Conservation (phyloP, 2,329 filamentous ascomycete species). For the Talaromyces sp. region DNA sequence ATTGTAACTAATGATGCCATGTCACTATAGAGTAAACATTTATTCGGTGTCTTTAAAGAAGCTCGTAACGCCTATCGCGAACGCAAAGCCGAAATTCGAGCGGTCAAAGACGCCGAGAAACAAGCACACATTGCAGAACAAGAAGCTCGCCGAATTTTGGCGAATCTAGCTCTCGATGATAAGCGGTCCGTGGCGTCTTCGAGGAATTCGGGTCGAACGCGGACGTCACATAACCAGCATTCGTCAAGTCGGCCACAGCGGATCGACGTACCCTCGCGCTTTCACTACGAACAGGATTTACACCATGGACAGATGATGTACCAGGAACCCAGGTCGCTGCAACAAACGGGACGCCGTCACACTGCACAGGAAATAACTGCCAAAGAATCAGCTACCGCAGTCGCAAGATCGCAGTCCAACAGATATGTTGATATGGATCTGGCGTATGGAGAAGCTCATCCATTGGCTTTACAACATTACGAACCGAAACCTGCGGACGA, state of each 20-base stretch:
- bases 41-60: slow-evolving; percentile 88
- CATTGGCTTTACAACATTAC: slow-evolving; percentile 51
- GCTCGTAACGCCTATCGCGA: slow-evolving; percentile 84
- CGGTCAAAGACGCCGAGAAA: slow-evolving; percentile 63
- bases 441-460: slow-evolving; percentile 83
- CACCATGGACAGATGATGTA: slow-evolving; percentile 11
- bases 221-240: slow-evolving; percentile 26
- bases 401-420: slow-evolving; percentile 32
- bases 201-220: slow-evolving; percentile 37
- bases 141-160: slow-evolving; percentile 32
- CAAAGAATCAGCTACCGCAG: slow-evolving; percentile 25
- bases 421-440: slow-evolving; percentile 76
- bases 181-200: slow-evolving; percentile 43
- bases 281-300: slow-evolving; percentile 17
- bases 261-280: slow-evolving; percentile 17
- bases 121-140: slow-evolving; percentile 54
- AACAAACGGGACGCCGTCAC: slow-evolving; percentile 36
- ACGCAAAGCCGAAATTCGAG: slow-evolving; percentile 76
- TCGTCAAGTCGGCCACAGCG: slow-evolving; percentile 18
- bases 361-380: slow-evolving; percentile 35
- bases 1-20: background rate
- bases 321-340: slow-evolving; percentile 13
- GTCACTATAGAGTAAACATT: slow-evolving; percentile 71
- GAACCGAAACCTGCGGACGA: slow-evolving; percentile 47
- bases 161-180: slow-evolving; percentile 50